Evolutionary conservation across 768 basidiomycete genomes (phyloP).

Genomic region (Leccinum truebloodii): DNA sequence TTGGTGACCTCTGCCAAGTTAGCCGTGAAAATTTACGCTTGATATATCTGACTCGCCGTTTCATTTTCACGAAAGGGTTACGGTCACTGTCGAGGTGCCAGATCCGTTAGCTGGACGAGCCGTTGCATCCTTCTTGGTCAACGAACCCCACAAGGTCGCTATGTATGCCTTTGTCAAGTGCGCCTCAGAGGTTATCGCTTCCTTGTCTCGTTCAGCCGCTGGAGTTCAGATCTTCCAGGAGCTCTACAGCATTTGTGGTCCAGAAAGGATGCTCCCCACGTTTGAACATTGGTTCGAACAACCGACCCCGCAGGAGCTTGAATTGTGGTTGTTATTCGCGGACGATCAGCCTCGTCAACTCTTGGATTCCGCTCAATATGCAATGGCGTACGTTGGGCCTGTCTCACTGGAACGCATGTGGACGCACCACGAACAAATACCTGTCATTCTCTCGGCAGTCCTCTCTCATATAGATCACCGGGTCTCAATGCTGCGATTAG

Average conservation of each 20-base stretch:
- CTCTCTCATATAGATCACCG: slow-evolving; percentile 85
- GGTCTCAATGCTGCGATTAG: slow-evolving; percentile 62
- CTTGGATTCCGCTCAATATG: slow-evolving; percentile 84
- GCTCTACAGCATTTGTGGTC: slow-evolving; percentile 82
- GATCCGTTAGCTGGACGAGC: slow-evolving; percentile 76
- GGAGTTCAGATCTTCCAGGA: slow-evolving; percentile 79
- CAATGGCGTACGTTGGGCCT: slow-evolving; percentile 81
- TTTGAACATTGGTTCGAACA: slow-evolving; percentile 67
- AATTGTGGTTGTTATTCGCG: slow-evolving; percentile 75
- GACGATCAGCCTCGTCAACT: slow-evolving; percentile 64
- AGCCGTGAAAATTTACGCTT: slow-evolving; percentile 29
- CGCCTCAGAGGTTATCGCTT: slow-evolving; percentile 80
- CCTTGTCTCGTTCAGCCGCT: slow-evolving; percentile 73
- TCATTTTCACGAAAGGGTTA: slow-evolving; percentile 68
- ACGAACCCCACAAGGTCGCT: slow-evolving; percentile 84
- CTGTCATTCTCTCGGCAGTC: slow-evolving; percentile 74
- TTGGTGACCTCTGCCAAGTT: slow-evolving; percentile 66
- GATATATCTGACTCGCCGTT: slow-evolving; percentile 9
- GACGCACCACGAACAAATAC: slow-evolving; percentile 70
- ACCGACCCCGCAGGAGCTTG: slow-evolving; percentile 66
- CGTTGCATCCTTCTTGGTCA: slow-evolving; percentile 78
- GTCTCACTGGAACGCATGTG: slow-evolving; percentile 74
- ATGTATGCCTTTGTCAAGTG: slow-evolving; percentile 76
- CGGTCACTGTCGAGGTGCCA: slow-evolving; percentile 72
- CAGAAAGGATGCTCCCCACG: slow-evolving; percentile 77